These are phyloP conservation scores for Erythrophleum ivorense DNA, from an alignment of 331 rosid species.

Conservation along the genomic window DNA sequence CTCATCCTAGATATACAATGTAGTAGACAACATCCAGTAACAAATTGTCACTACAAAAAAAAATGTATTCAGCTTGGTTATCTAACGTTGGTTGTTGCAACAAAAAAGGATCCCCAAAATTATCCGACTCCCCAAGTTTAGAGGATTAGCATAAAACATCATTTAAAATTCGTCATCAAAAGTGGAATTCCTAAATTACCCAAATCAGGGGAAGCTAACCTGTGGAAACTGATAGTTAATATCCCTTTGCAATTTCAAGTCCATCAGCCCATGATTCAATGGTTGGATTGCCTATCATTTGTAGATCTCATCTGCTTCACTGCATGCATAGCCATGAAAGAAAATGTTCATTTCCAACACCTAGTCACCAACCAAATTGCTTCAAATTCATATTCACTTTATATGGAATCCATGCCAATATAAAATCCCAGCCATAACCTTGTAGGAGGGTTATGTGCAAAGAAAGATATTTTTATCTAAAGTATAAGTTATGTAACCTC, in stretches of 20 bases:
- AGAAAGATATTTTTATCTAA: too few relatives aligned
- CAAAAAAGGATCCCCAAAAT: background rate
- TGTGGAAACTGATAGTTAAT: slow-evolving; percentile 88
- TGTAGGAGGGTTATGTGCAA: background rate
- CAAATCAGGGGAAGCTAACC: slow-evolving; percentile 49
- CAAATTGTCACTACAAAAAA: too few relatives aligned
- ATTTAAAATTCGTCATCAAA: background rate
- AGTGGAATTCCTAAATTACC: background rate
- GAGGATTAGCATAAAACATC: background rate
- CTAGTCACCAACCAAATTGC: slow-evolving; percentile 9
- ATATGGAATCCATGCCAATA: background rate
- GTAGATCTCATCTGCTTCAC: slow-evolving; percentile 89
- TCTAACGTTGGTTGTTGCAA: too few relatives aligned
- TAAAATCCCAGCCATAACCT: background rate
- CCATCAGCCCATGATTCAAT: slow-evolving; percentile 84
- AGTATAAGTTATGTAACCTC: too few relatives aligned
- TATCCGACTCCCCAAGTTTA: background rate
- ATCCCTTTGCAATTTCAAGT: slow-evolving; percentile 76
- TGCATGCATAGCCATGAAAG: slow-evolving; percentile 44
- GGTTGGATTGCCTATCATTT: slow-evolving; percentile 88
- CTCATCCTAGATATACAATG: background rate
- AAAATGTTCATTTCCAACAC: slow-evolving; percentile 28
- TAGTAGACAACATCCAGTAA: background rate
- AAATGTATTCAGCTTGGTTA: too few relatives aligned
- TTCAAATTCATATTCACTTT: slow-evolving; percentile 5